Evolutionary conservation across 2,329 filamentous ascomycete species (phyloP).

Genomic region (Ascomycota sp.): DNA sequence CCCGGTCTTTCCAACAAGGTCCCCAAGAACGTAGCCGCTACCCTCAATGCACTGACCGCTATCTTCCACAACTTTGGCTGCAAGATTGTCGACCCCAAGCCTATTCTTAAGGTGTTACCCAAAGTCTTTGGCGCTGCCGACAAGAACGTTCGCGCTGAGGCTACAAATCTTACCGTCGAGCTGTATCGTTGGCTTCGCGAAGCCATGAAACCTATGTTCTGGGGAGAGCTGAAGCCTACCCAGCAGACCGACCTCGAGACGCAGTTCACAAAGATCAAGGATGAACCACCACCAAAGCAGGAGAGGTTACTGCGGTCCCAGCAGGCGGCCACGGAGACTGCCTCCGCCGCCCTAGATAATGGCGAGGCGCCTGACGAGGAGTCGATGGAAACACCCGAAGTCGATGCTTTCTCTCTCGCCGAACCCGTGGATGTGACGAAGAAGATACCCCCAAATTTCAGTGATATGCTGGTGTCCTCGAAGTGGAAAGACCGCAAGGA

Average conservation of each 20-base stretch:
- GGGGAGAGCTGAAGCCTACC: constrained; percentile 82
- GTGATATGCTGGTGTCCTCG: constrained; percentile 62
- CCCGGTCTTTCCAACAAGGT: constrained; percentile 69
- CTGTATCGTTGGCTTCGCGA: constrained; percentile 93
- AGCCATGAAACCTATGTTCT: constrained; percentile 95
- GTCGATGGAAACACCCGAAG: constrained; percentile 30
- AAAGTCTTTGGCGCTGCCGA: constrained; percentile 90
- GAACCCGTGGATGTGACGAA: constrained; percentile 72
- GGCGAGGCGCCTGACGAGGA: constrained; percentile 35
- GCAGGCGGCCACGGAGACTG: constrained; percentile 59
- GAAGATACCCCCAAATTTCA: constrained; percentile 62
- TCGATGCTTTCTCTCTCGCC: constrained; percentile 61
- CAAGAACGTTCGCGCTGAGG: constrained; percentile 91
- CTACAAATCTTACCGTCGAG: constrained; percentile 75
- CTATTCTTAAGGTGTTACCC: constrained; percentile 65
- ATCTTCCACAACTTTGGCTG: constrained; percentile 90
- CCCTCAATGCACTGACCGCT: constrained; percentile 52
- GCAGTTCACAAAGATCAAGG: constrained; percentile 80
- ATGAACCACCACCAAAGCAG: constrained; percentile 70
- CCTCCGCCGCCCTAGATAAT: constrained; percentile 35
- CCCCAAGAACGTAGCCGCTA: constrained; percentile 59
- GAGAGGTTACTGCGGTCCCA: constrained; percentile 73
- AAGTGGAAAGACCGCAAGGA: constrained; percentile 99
- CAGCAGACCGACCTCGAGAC: constrained; percentile 88
- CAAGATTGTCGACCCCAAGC: constrained; percentile 82